phyloP scores from a whole-genome alignment of 768 basidiomycete species.

The Boletellus emodensis region DNA sequence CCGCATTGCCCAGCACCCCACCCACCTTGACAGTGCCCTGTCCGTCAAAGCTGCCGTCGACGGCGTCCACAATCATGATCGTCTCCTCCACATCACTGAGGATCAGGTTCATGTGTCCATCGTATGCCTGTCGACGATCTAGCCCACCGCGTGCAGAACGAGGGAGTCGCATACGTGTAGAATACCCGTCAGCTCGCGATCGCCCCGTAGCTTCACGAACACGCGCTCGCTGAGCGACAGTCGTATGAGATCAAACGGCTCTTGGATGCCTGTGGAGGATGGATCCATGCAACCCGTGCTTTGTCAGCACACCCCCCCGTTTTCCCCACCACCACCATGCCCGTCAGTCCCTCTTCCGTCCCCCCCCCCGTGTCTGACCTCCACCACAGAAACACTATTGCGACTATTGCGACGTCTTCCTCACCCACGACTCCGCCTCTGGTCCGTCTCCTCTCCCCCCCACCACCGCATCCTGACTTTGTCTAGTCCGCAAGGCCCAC shows the following conservation, averaged over 20 bases:
- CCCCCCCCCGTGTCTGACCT: conserved; percentile 2
- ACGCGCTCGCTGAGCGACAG: conserved; percentile 96
- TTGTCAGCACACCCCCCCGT: conserved; percentile 22
- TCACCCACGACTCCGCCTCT: conserved; percentile 93
- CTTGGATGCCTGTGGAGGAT: conserved; percentile 75
- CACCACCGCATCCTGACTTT: conserved; percentile 7
- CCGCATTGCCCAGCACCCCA: neutral
- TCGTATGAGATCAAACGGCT: conserved; percentile 96
- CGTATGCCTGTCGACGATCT: conserved; percentile 72
- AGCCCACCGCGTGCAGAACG: neutral
- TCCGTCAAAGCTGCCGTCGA: conserved; percentile 58
- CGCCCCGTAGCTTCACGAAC: conserved; percentile 94
- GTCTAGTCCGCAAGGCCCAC: conserved; percentile 90
- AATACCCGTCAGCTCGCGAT: conserved; percentile 86
- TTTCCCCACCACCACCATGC: conserved; percentile 45
- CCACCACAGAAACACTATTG: conserved; percentile 80
- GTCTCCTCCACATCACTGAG: conserved; percentile 97
- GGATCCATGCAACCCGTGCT: conserved; percentile 53
- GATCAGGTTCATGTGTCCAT: conserved; percentile 99
- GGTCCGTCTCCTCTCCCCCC: conserved; percentile 42
- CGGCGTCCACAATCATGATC: conserved; percentile 88
- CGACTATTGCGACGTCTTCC: conserved; percentile 90
- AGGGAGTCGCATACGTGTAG: conserved; percentile 71
- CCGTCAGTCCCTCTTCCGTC: conserved; percentile 43
- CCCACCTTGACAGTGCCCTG: conserved; percentile 65